Conservation (phyloP, 202 grass and related monocot genomes). For the Zoysia matrella region DNA sequence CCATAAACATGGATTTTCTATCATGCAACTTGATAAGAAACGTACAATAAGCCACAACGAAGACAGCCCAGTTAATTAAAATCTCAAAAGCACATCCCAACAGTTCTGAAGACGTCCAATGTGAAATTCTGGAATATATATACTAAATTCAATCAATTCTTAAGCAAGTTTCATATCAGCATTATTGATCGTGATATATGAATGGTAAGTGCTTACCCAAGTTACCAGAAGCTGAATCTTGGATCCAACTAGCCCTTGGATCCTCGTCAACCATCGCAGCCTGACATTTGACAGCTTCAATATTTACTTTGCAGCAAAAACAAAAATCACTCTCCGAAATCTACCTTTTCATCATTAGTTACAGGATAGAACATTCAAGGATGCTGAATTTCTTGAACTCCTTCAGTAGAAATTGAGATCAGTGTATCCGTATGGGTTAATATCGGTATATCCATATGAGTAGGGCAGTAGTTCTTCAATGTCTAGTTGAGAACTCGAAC, state of each 20-base stretch:
- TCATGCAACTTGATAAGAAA: background rate
- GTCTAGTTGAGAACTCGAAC: constrained; percentile 73
- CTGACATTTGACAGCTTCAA: constrained; percentile 22
- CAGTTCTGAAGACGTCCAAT: constrained; percentile 20
- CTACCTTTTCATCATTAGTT: constrained; percentile 34
- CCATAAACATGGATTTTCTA: constrained; percentile 14
- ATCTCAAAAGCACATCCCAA: background rate
- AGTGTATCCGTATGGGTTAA: constrained; percentile 67
- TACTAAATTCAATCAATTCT: constrained; percentile 13
- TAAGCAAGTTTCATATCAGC: background rate
- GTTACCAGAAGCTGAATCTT: constrained; percentile 2
- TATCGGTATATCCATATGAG: constrained; percentile 74
- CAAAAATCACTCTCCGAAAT: background rate
- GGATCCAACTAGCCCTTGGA: background rate
- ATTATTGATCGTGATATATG: background rate
- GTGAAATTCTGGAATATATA: constrained; percentile 10
- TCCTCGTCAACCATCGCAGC: constrained; percentile 17
- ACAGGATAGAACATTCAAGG: constrained; percentile 13
- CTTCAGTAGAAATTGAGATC: constrained; percentile 92
- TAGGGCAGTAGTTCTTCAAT: constrained; percentile 86
- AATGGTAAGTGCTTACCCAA: background rate
- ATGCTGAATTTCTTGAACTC: background rate
- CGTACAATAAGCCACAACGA: background rate
- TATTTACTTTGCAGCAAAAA: constrained; percentile 21
- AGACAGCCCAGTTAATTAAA: background rate